A percentile compares a stretch with the other conserved stretches of the same genome.
phyloP scores from a whole-genome alignment of 805 yeast genomes.

The Candida qinlingensis region DNA sequence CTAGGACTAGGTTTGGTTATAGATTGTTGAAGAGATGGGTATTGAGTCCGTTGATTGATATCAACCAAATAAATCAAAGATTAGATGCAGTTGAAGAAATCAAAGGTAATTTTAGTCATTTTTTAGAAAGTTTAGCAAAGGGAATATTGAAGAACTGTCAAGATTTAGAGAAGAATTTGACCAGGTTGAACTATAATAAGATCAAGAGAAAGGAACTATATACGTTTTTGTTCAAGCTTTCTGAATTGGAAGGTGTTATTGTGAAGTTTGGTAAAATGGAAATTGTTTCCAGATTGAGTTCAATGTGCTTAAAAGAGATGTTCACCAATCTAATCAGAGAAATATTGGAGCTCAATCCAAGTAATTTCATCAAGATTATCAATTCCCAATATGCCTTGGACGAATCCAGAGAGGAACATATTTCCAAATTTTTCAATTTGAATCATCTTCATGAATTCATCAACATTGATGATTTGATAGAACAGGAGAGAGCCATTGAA shows the following conservation, averaged over 20 bases:
- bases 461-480: slow-evolving; percentile 8
- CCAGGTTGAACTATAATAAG: slow-evolving; percentile 54
- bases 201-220: slow-evolving; percentile 58
- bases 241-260: slow-evolving; percentile 28
- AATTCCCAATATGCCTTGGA: slow-evolving; percentile 44
- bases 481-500: slow-evolving; percentile 34
- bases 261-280: slow-evolving; percentile 25
- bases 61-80: slow-evolving; percentile 52
- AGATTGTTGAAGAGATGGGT: slow-evolving; percentile 70
- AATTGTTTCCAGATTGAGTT: slow-evolving; percentile 20
- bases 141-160: slow-evolving; percentile 31
- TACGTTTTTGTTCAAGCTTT: slow-evolving; percentile 39
- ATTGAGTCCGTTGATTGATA: slow-evolving; percentile 58
- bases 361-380: slow-evolving; percentile 42
- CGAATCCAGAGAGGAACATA: slow-evolving; percentile 44
- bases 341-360: slow-evolving; percentile 28
- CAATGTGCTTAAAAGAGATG: slow-evolving; percentile 32
- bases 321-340: slow-evolving; percentile 34
- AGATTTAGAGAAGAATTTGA: slow-evolving; percentile 55
- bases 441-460: slow-evolving; percentile 26
- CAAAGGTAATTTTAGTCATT: slow-evolving; percentile 32
- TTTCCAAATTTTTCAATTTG: slow-evolving; percentile 36
- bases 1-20: slow-evolving; percentile 72
- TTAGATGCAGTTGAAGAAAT: slow-evolving; percentile 54
- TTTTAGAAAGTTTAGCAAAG: slow-evolving; percentile 32